Conservation (phyloP, 352 stramenopile species). For the Phytopythium delawarense region DNA sequence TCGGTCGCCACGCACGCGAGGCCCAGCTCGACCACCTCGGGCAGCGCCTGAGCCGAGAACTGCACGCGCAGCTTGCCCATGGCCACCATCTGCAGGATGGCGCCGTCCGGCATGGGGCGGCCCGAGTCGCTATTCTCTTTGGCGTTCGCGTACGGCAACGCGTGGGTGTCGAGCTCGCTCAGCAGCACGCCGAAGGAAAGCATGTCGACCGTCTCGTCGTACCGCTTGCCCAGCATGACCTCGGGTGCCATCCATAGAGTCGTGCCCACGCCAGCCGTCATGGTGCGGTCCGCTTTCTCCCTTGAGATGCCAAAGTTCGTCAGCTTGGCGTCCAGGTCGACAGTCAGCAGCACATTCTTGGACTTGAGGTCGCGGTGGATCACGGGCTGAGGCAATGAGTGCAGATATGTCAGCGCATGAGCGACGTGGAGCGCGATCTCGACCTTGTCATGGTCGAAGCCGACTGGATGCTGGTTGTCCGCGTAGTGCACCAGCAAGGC, state of each 20-base stretch:
- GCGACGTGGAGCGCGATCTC: slow-evolving; percentile 32
- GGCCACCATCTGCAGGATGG: slow-evolving; percentile 41
- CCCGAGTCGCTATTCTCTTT: slow-evolving; percentile 23
- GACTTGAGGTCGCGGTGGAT: slow-evolving; percentile 55
- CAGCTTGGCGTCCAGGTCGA: slow-evolving; percentile 34
- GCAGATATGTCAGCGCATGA: slow-evolving; percentile 37
- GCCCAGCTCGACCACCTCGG: slow-evolving; percentile 22
- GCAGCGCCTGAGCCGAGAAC: slow-evolving; percentile 21
- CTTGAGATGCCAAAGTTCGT: slow-evolving; percentile 37
- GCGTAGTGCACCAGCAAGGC: slow-evolving; percentile 25
- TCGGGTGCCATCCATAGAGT: slow-evolving; percentile 32
- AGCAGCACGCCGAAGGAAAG: slow-evolving; percentile 42
- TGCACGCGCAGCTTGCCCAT: slow-evolving; percentile 35
- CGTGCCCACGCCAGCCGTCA: slow-evolving; percentile 33
- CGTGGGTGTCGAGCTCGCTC: slow-evolving; percentile 27
- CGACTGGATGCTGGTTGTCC: slow-evolving; percentile 12
- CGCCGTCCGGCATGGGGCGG: slow-evolving; percentile 25
- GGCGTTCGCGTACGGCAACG: slow-evolving; percentile 19
- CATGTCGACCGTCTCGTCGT: slow-evolving; percentile 39
- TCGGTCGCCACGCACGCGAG: slow-evolving; percentile 33
- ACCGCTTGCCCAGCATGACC: slow-evolving; percentile 33
- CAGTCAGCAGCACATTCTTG: slow-evolving; percentile 40
- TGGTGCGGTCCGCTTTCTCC: slow-evolving; percentile 21
- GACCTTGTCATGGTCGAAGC: slow-evolving; percentile 30
- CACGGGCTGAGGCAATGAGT: slow-evolving; percentile 27